Evolutionary conservation across 768 basidiomycete species (phyloP), one percentile per base, ranked within the genome.

Genomic region (Pleurotus eryngii): DNA sequence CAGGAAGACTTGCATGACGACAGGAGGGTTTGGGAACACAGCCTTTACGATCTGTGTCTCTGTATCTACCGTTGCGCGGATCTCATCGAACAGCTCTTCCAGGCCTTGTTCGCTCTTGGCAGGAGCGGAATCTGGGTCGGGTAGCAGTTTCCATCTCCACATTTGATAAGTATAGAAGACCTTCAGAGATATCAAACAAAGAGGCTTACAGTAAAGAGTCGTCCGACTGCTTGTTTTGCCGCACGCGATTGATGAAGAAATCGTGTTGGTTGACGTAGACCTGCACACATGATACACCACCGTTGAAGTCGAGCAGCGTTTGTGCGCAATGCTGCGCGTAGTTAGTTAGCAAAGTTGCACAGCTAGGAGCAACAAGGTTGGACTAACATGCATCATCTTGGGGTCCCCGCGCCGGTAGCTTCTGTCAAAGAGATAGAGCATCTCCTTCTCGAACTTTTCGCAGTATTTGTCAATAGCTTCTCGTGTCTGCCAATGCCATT

Each of bases 181-280:
- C n/a, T n/a, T n/a, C n/a, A n/a, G n/a, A n/a, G n/a, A n/a, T n/a
- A n/a, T n/a, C n/a, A n/a, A n/a, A n/a, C n/a, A n/a, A n/a, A n/a
- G n/a, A n/a, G n/a, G n/a, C n/a, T 54, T 57, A 89, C 84, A 89
- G 68, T 55, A 81, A 50, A n/a, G 76, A 76, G 64, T 87, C 86
- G 30, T 82, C 77, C 40, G 74, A 72, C 12, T 80, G 72, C 58
- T 80, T 79, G 30, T 77, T 77, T 53, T 87, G 87, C 37, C 89
- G 85, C 39, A 92, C 85, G 55, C 92, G 84, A 68, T 95, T 95
- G 69, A 98, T 98, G 79, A 99, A 99, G 78, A 99, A 99, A 69
- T 98, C 97, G 64, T 99, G 97, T 68, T 99, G 97, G 65, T 98
- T 99, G 56, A 99, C 97, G 65, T 98, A 99, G 11, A 98, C 92